These are phyloP conservation scores for Microdochium paspali DNA, from an alignment of 2,329 filamentous ascomycete species.

Conservation along the genomic window DNA sequence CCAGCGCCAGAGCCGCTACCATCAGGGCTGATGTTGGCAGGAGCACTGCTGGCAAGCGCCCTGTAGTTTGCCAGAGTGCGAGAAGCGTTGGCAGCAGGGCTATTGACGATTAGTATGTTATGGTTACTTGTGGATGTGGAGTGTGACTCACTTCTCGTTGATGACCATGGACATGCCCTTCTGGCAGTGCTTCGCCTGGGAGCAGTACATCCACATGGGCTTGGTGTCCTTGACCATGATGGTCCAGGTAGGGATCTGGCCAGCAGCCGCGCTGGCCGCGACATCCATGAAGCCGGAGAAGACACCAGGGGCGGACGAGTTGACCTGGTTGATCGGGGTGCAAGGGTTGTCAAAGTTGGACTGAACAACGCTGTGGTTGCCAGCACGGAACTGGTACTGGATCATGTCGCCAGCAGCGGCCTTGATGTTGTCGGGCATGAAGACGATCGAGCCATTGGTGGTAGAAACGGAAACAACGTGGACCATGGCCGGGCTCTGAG, in stretches of 20 bases:
- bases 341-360: constrained; percentile 67
- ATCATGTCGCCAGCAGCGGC: constrained; percentile 55
- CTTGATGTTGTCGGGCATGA: constrained; percentile 56
- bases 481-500: constrained; percentile 38
- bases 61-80: constrained; percentile 43
- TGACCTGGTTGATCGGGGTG: constrained; percentile 44
- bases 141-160: constrained; percentile 55
- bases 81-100: constrained; percentile 39
- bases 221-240: constrained; percentile 58
- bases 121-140: not conserved
- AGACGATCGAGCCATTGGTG: constrained; percentile 46
- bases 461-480: constrained; percentile 58
- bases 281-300: constrained; percentile 59
- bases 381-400: constrained; percentile 56
- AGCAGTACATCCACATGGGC: constrained; percentile 75
- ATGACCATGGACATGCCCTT: constrained; percentile 67
- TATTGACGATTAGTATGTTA: constrained; percentile 9
- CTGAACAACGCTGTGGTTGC: constrained; percentile 74
- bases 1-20: constrained; percentile 6
- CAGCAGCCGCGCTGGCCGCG: constrained; percentile 35
- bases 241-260: constrained; percentile 58
- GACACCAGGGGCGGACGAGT: constrained; percentile 47
- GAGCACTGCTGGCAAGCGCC: constrained; percentile 21
- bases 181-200: constrained; percentile 66
- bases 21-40: constrained; percentile 19